These are phyloP conservation scores for Penstemon newberryi DNA, from an alignment of 257 asterid species.

Conservation along the genomic window DNA sequence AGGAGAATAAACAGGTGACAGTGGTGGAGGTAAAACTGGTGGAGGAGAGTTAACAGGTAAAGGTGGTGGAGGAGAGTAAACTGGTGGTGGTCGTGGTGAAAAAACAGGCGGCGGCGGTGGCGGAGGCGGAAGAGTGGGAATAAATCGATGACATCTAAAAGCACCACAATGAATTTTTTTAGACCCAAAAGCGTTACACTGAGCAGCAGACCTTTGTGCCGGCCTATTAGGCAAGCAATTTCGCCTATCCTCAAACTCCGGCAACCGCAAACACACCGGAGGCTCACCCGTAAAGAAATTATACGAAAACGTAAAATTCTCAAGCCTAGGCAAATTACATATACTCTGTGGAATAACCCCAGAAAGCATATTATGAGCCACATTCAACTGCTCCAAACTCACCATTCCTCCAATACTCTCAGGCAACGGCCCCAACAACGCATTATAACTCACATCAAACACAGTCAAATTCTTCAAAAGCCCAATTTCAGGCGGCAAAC, in stretches of 20 bases:
- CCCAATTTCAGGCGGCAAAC: constrained; percentile 76
- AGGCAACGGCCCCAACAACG: constrained; percentile 70
- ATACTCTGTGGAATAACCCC: constrained; percentile 68
- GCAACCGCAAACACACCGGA: constrained; percentile 62
- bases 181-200: constrained; percentile 54
- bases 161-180: constrained; percentile 72
- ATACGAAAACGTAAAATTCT: constrained; percentile 62
- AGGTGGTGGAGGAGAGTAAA: constrained; percentile 26
- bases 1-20: constrained; percentile 10
- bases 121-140: constrained; percentile 66
- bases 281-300: constrained; percentile 86
- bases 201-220: constrained; percentile 53
- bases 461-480: constrained; percentile 69
- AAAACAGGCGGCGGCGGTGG: constrained; percentile 50
- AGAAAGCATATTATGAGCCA: constrained; percentile 61
- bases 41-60: constrained; percentile 31
- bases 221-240: constrained; percentile 76
- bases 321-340: constrained; percentile 59
- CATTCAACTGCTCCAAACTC: constrained; percentile 81
- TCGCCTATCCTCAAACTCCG: constrained; percentile 54
- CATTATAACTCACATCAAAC: constrained; percentile 61
- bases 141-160: constrained; percentile 63
- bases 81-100: constrained; percentile 39
- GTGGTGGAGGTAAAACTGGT: constrained; percentile 9
- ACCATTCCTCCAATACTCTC: constrained; percentile 57